Base-by-base conservation (phyloP, 805 yeast genomes). In the Pichia scutulata region DNA sequence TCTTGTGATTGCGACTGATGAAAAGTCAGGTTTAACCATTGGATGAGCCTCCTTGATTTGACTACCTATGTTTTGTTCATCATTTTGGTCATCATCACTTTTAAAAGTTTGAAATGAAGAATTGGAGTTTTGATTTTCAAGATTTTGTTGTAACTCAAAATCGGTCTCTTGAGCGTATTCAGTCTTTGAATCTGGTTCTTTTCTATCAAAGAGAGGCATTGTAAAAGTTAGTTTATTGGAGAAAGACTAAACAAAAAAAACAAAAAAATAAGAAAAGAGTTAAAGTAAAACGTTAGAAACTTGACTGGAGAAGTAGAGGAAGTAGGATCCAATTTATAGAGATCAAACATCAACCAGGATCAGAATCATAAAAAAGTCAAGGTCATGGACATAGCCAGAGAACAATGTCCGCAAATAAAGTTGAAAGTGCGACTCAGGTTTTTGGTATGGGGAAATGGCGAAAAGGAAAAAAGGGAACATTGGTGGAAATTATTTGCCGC, bases 11-110 rank as follows among this genome's bases (percentile, higher is more conserved):
- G 71, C 52, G 13, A 54, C 46, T 7, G 58, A 44, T 8, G 69
- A 62, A 49, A 70, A 62, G 36, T 59, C 58, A 21, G 74, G 73
- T 41, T 58, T 57, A 16, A 55, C 49, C 52, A 56, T 56, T 39
- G 46, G 37, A 33, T 33, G 37, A 8, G 37, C 26, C 16, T 37
- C 21, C 21, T 41, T 37, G 3, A 21, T 10, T 18, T 18, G 28
- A 25, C 21, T 28, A 14, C 18, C 18, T 28, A 10, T 18, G 19
- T 13, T 16, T 23, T 30, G 43, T n/a, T n/a, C n/a, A 8, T 23
- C 13, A 39, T 6, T 23, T 28, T n/a, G n/a, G n/a, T 41, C 43
- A 19, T 50, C 47, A 26, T 50, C 53, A 39, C 48, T 43, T 39
- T 50, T 50, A 26, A 47, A 50, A 25, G 48, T 50, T 47, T 50